Conservation (phyloP, 257 asterid genomes). For the Primulina tabacum region DNA sequence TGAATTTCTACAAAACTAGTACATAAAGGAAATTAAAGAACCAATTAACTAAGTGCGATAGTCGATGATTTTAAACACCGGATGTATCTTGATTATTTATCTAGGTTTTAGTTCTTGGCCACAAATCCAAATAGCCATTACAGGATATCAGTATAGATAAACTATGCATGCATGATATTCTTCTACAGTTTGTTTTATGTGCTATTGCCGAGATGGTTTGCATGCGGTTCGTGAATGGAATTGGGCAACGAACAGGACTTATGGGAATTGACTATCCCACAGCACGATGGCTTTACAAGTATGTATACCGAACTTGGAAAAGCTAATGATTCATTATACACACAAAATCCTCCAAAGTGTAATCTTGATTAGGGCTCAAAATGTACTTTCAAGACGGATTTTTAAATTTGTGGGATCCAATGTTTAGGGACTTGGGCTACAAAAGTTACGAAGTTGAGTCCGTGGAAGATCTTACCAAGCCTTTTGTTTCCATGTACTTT, state of each 20-base stretch:
- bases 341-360: neutral
- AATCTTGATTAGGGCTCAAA: neutral
- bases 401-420: conserved; percentile 26
- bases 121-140: too few relatives aligned
- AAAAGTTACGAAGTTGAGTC: conserved; percentile 61
- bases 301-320: conserved; percentile 24
- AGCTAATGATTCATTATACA: conserved; percentile 12
- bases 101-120: too few relatives aligned
- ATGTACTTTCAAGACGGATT: neutral
- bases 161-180: neutral
- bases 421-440: conserved; percentile 67
- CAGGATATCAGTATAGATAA: neutral
- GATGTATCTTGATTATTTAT: too few relatives aligned
- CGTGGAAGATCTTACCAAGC: conserved; percentile 84
- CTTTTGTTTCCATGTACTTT: conserved; percentile 87
- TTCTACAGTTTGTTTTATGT: conserved; percentile 63
- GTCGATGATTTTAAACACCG: neutral
- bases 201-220: conserved; percentile 86
- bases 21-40: neutral
- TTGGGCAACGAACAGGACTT: conserved; percentile 78
- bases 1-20: neutral
- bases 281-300: conserved; percentile 93
- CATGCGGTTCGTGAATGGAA: conserved; percentile 78
- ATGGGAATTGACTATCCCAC: conserved; percentile 98
- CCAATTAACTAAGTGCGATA: neutral